These are phyloP conservation scores for Xylariaceae sp. DNA, from an alignment of 2,329 filamentous ascomycete species.

Conservation along the genomic window DNA sequence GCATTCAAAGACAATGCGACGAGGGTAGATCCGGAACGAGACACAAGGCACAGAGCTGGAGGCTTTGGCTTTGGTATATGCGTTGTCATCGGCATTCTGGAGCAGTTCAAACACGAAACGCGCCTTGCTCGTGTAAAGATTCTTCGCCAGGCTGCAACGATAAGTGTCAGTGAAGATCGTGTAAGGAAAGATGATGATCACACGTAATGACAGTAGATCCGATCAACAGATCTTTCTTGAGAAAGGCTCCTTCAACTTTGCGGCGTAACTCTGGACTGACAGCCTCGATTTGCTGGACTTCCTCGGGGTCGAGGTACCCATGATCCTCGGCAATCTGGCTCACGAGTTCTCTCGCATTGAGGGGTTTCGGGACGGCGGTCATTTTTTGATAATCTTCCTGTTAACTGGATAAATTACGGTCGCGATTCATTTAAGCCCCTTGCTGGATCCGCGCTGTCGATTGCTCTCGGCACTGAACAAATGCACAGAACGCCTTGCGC, in stretches of 20 bases:
- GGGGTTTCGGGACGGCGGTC: not conserved
- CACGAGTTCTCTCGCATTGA: conserved; percentile 7
- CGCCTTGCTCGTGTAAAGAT: conserved; percentile 38
- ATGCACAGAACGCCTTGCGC: no score
- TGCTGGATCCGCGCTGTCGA: no score
- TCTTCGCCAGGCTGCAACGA: conserved; percentile 33
- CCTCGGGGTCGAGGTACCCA: conserved; percentile 17
- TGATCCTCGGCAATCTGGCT: conserved; percentile 13
- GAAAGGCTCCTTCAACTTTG: conserved; percentile 10
- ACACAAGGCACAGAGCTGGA: conserved; percentile 24
- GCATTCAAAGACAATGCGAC: conserved; percentile 41
- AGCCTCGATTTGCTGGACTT: conserved; percentile 4
- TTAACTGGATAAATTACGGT: no score
- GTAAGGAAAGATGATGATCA: not conserved
- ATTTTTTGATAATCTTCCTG: not conserved
- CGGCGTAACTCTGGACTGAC: conserved; percentile 2
- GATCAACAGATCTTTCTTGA: conserved; percentile 4
- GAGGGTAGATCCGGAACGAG: conserved; percentile 31
- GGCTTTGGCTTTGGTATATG: conserved; percentile 25
- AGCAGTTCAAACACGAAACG: conserved; percentile 50
- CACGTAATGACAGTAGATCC: conserved; percentile 20
- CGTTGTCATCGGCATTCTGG: conserved; percentile 52
- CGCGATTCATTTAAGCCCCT: no score
- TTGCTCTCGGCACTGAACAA: no score
- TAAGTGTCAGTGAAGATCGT: not conserved